Evolutionary conservation across 768 basidiomycete species (phyloP), one percentile per base, ranked within the genome.

Genomic region (Mycena epipterygia): DNA sequence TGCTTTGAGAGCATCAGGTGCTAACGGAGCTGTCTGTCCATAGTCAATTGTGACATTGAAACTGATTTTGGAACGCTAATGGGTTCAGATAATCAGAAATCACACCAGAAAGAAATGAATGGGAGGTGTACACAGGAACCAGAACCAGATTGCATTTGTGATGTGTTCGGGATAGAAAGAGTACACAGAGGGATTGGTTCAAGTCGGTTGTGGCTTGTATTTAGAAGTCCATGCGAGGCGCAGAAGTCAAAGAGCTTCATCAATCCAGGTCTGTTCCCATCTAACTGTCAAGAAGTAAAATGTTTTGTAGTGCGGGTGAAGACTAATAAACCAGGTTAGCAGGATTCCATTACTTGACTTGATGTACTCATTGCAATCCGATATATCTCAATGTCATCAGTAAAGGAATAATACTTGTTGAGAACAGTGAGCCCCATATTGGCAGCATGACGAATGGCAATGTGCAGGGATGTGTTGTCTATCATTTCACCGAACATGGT

Each of bases 1-100:
- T n/a, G n/a, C n/a, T n/a, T n/a, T n/a, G n/a, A n/a, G n/a, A n/a
- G n/a, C n/a, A n/a, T n/a, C n/a, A n/a, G n/a, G n/a, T n/a, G n/a
- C n/a, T n/a, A n/a, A n/a, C n/a, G n/a, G n/a, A n/a, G n/a, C n/a
- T n/a, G n/a, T n/a, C n/a, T n/a, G n/a, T n/a, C n/a, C 53, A n/a
- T 55, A 55, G 53, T 55, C 32, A 55, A 55, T 55, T 17, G 30
- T 35, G n/a, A 55, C 53, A 55, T 55, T 33, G 17, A 58, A 58
- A 58, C 56, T 58, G 56, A 58, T 58, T 39, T 58, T 39, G 23
- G 48, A 49, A 58, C 56, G 56, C 56, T 58, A 58, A 37, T 41
- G 42, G 56, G 27, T 6, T 27, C 56, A 58, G 42, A 23, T 58
- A n/a, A 48, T 48, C 44, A 25, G 27, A 56, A 12, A 23, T 58